A percentile compares a stretch with the other conserved stretches of the same genome.
phyloP scores from a whole-genome alignment of 768 basidiomycete species.

The Pleurotus pulmonarius region DNA sequence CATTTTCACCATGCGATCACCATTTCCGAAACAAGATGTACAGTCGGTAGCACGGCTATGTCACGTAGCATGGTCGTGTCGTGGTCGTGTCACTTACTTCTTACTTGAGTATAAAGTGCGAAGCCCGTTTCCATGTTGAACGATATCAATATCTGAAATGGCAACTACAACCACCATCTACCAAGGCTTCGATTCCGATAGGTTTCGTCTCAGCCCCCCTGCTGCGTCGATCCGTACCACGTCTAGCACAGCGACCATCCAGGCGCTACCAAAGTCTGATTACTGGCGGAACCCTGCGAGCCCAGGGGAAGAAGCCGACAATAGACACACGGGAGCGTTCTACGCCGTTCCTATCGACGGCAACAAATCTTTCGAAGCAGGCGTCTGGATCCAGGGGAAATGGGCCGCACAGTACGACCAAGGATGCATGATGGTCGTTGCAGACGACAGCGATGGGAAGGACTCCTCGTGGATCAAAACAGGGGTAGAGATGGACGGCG shows the following conservation, averaged over 20 bases:
- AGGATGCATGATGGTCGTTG: conserved; percentile 9
- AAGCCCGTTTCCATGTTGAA: too few species aligned
- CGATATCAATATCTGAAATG: background rate
- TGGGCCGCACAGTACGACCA: conserved; percentile 11
- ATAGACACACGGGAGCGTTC: conserved; percentile 7
- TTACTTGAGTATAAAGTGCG: too few species aligned
- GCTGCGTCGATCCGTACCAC: background rate
- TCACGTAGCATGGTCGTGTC: too few species aligned
- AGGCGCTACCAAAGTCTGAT: conserved; percentile 1
- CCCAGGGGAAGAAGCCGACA: background rate
- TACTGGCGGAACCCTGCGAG: conserved; percentile 2
- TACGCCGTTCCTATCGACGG: conserved; percentile 1
- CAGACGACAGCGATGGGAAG: background rate
- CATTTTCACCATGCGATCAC: too few species aligned
- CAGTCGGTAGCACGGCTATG: too few species aligned
- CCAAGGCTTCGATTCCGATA: background rate
- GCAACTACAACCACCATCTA: background rate
- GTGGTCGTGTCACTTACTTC: too few species aligned
- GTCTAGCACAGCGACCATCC: background rate
- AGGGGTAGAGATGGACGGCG: conserved; percentile 11
- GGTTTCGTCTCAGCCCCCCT: background rate
- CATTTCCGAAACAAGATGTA: too few species aligned
- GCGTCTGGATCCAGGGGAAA: conserved; percentile 9
- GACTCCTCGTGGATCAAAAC: conserved; percentile 8
- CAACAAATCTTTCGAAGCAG: conserved; percentile 1